These are phyloP conservation scores for Cutaneotrichosporon sp. DNA, from an alignment of 1,284 basidiomycete species.

Conservation along the genomic window DNA sequence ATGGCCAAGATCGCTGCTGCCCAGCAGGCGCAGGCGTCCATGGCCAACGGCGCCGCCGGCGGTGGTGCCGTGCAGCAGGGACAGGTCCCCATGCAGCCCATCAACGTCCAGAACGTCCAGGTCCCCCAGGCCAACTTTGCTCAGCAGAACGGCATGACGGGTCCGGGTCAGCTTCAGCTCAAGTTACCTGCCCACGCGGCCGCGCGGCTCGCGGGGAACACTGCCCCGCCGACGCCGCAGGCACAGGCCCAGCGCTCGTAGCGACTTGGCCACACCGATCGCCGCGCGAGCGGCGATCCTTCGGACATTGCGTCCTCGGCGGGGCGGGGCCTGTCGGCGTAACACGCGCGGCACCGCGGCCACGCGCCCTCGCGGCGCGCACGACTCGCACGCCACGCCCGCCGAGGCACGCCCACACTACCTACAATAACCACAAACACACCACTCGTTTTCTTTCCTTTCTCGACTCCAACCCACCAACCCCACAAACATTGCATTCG, in stretches of 20 bases:
- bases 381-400: too few species aligned
- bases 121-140: not conserved
- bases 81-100: not conserved
- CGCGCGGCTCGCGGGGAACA: slow-evolving; percentile 28
- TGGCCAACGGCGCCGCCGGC: slow-evolving; percentile 5
- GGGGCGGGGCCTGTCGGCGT: too few species aligned
- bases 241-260: slow-evolving; percentile 23
- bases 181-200: slow-evolving; percentile 42
- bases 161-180: slow-evolving; percentile 33
- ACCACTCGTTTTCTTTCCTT: not conserved
- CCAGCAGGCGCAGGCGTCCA: slow-evolving; percentile 21
- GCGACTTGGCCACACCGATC: too few species aligned
- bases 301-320: too few species aligned
- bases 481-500: too few species aligned
- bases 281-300: too few species aligned
- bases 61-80: slow-evolving; percentile 5
- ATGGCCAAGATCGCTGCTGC: slow-evolving; percentile 26
- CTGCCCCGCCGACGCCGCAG: slow-evolving; percentile 16
- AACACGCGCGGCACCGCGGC: too few species aligned
- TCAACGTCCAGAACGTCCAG: slow-evolving; percentile 2
- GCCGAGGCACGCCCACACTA: too few species aligned
- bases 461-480: not conserved
- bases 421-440: too few species aligned
- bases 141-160: slow-evolving; percentile 18
- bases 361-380: too few species aligned